These are phyloP conservation scores for Rhynchosporium agropyri DNA, from an alignment of 2,329 filamentous ascomycete genomes.

Conservation along the genomic window DNA sequence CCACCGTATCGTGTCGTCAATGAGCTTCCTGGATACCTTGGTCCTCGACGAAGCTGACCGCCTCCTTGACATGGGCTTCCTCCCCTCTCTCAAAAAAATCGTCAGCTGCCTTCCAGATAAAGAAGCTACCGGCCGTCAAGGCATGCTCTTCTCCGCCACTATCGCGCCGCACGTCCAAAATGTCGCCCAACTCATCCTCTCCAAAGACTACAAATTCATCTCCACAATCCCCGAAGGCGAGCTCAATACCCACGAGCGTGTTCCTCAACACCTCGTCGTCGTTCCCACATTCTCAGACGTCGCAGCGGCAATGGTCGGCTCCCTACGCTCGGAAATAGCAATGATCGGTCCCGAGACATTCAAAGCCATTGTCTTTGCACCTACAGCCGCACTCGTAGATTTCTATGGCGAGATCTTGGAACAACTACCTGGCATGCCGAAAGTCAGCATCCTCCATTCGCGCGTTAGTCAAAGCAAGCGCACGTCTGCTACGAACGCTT, in stretches of 20 bases:
- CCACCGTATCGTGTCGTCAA: slow-evolving; percentile 44
- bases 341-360: slow-evolving; percentile 57
- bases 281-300: slow-evolving; percentile 73
- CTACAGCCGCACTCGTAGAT: slow-evolving; percentile 73
- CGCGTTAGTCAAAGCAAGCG: slow-evolving; percentile 71
- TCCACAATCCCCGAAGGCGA: slow-evolving; percentile 86
- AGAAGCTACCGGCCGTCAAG: slow-evolving; percentile 72
- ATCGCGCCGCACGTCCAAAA: slow-evolving; percentile 81
- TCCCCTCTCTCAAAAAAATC: slow-evolving; percentile 65
- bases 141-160: slow-evolving; percentile 93
- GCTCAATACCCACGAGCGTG: slow-evolving; percentile 77
- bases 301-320: slow-evolving; percentile 75
- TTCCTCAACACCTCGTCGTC: slow-evolving; percentile 77
- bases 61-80: slow-evolving; percentile 94
- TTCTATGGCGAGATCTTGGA: slow-evolving; percentile 62
- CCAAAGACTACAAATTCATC: slow-evolving; percentile 80
- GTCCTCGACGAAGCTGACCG: slow-evolving; percentile 97
- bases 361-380: slow-evolving; percentile 95
- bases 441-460: slow-evolving; percentile 66
- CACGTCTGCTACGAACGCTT: slow-evolving; percentile 70
- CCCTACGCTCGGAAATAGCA: slow-evolving; percentile 64
- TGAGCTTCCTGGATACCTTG: slow-evolving; percentile 76
- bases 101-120: slow-evolving; percentile 63
- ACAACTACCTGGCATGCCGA: slow-evolving; percentile 38
- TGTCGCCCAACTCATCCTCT: slow-evolving; percentile 79